phyloP scores from a whole-genome alignment of 139 green algal species.

The Parachlorella kessleri region DNA sequence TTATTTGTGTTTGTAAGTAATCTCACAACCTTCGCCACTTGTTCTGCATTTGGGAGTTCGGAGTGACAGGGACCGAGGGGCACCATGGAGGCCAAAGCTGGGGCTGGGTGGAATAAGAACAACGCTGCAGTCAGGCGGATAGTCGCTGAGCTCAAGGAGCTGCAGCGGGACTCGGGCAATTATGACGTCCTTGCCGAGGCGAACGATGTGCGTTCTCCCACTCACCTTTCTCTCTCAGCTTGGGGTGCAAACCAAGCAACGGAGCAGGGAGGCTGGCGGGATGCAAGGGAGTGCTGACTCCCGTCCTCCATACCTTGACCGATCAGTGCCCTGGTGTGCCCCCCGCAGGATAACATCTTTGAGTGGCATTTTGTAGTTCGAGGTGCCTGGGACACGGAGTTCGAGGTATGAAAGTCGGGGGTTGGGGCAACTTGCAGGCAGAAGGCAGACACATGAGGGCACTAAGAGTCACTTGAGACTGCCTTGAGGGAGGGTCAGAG shows the following conservation, averaged over 20 bases:
- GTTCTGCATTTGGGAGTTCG: not conserved
- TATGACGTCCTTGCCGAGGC: constrained; percentile 78
- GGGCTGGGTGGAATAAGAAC: not conserved
- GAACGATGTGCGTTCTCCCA: constrained; percentile 65
- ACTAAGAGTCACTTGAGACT: no score
- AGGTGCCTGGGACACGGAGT: constrained; percentile 89
- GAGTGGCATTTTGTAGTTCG: constrained; percentile 98
- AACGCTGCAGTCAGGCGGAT: constrained; percentile 93
- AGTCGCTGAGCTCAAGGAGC: constrained; percentile 90
- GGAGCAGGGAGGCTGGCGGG: not conserved
- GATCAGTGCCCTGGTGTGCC: not conserved
- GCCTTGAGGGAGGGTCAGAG: no score
- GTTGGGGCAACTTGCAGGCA: no score
- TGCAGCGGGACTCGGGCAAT: constrained; percentile 65
- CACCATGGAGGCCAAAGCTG: not conserved
- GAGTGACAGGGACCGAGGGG: not conserved
- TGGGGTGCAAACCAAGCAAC: not conserved
- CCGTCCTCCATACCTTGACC: not conserved
- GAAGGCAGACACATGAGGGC: not conserved
- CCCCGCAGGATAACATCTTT: constrained; percentile 93
- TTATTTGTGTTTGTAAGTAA: no score
- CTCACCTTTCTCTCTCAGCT: not conserved
- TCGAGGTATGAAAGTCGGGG: constrained; percentile 69
- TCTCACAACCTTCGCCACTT: not conserved
- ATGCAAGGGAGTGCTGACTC: not conserved